Evolutionary conservation across 805 yeast genomes (phyloP).

Genomic region (Lachancea dasiensis): DNA sequence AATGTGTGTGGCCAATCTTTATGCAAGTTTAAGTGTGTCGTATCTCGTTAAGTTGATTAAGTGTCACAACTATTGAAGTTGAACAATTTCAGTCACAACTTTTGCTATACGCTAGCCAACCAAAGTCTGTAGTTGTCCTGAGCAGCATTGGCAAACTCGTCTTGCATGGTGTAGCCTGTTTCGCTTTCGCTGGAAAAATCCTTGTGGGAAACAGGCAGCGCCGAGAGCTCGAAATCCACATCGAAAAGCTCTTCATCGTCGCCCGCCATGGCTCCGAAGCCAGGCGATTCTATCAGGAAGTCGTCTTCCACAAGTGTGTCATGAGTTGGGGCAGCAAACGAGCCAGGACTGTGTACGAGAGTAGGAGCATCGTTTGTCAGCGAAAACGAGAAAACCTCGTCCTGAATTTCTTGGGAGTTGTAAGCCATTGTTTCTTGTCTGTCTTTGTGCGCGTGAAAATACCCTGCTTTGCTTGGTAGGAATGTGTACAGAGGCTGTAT

Average conservation of each 20-base stretch:
- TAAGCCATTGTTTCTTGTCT: slow-evolving; percentile 3
- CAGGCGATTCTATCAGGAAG: slow-evolving; percentile 7
- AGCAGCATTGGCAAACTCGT: slow-evolving; percentile 24
- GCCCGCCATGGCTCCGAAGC: slow-evolving; percentile 4
- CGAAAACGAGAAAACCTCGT: slow-evolving; percentile 14
- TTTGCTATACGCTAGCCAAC: slow-evolving; percentile 17
- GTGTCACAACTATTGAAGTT: not conserved
- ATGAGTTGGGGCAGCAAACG: slow-evolving; percentile 5
- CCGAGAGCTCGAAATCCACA: slow-evolving; percentile 11
- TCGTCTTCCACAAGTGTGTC: slow-evolving; percentile 7
- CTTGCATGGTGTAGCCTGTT: slow-evolving; percentile 8
- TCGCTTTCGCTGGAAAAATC: slow-evolving; percentile 3
- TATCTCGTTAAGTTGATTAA: not conserved
- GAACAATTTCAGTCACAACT: not conserved
- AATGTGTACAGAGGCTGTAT: not conserved
- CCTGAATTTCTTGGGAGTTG: slow-evolving; percentile 7
- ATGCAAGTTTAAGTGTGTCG: no score
- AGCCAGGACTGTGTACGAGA: slow-evolving; percentile 6
- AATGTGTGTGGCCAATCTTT: no score
- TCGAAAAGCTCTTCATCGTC: slow-evolving; percentile 12
- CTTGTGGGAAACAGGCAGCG: slow-evolving; percentile 4
- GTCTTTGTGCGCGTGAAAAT: not conserved
- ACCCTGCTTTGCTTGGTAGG: not conserved
- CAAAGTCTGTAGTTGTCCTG: slow-evolving; percentile 30
- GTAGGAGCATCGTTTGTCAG: slow-evolving; percentile 10